Evolutionary conservation across 2,329 filamentous ascomycete genomes (phyloP), one percentile per base, ranked within the genome.

Genomic region (Colletotrichum aenigma): DNA sequence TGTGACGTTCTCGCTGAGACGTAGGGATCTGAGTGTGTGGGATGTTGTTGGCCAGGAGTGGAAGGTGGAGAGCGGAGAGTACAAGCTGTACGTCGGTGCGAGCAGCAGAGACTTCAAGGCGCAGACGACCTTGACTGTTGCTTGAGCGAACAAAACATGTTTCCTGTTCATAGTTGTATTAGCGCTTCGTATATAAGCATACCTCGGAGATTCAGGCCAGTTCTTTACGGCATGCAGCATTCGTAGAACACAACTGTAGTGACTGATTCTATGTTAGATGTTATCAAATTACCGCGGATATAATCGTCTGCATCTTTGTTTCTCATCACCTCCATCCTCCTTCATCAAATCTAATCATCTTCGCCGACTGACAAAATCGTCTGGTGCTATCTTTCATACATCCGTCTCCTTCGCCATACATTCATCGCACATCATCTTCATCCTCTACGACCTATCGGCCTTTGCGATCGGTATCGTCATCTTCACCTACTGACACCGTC

Each of bases 11-110:
- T 83, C 87, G 32, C 81, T 94, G 52, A 91, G 88, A 8, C 86
- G 90, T 69, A 88, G 92, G 64, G 93, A 94, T 79, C 79, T 94
- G 70, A 93, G 91, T 76, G 87, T 91, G 4, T 94, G 93, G 93
- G 91, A 94, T 79, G 88, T 91, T 6, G 84, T 82, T 0, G 83
- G 83, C 15, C 91, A 93, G 84, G 85, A 88, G 74, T 94, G 93
- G 93, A 83, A 85, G 13, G 74, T 91, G 13, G 85, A 87, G 68
- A 75, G 79, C 3, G 88, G 88, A 0, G 81, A 82, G 64, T 89
- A 89, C 71, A 79, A 71, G 1, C 74, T 90, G 1, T 86, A 83
- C 68, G 81, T 89, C 0, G 88, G 88, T 4, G 84, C 84, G 9
- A 89, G 88, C 60, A 89, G 88, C 78, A 82, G 87, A 18, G 84